Conservation (phyloP, 2,329 filamentous ascomycete genomes). For the Onygena corvina region DNA sequence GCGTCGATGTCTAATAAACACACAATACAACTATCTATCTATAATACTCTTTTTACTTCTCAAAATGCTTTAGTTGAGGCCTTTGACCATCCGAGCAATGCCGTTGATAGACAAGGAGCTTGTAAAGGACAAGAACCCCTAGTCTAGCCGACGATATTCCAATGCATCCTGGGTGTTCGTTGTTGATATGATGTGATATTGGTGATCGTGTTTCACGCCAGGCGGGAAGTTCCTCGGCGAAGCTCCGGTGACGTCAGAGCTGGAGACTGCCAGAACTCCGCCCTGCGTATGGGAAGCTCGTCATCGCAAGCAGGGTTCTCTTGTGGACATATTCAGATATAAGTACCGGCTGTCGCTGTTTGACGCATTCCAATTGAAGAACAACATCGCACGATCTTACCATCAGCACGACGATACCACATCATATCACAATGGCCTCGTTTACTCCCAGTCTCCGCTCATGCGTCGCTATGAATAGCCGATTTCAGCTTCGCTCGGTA, state of each 20-base stretch:
- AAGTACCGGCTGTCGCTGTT: too few relatives aligned
- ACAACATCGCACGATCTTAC: not conserved
- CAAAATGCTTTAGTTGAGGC: too few relatives aligned
- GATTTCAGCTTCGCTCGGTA: not conserved
- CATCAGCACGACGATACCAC: not conserved
- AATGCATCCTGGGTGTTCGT: too few relatives aligned
- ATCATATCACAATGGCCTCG: not conserved
- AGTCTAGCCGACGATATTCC: too few relatives aligned
- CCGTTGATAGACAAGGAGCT: too few relatives aligned
- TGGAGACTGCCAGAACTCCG: not conserved
- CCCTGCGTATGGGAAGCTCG: not conserved
- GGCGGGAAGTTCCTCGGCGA: not conserved
- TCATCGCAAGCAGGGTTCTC: not conserved
- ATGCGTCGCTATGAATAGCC: not conserved
- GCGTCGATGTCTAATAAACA: not conserved
- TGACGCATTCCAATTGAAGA: too few relatives aligned
- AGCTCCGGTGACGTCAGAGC: not conserved
- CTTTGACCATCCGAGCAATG: too few relatives aligned
- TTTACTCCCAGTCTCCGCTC: not conserved
- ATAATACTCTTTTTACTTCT: too few relatives aligned
- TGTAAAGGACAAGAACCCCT: too few relatives aligned
- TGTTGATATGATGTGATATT: too few relatives aligned
- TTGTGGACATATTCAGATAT: not conserved
- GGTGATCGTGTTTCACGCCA: not conserved
- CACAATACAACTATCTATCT: not conserved